A percentile compares a stretch with the other conserved stretches of the same genome.
These are phyloP conservation scores for Penicillium bovifimosum DNA, from an alignment of 495 filamentous ascomycete genomes.

Conservation along the genomic window DNA sequence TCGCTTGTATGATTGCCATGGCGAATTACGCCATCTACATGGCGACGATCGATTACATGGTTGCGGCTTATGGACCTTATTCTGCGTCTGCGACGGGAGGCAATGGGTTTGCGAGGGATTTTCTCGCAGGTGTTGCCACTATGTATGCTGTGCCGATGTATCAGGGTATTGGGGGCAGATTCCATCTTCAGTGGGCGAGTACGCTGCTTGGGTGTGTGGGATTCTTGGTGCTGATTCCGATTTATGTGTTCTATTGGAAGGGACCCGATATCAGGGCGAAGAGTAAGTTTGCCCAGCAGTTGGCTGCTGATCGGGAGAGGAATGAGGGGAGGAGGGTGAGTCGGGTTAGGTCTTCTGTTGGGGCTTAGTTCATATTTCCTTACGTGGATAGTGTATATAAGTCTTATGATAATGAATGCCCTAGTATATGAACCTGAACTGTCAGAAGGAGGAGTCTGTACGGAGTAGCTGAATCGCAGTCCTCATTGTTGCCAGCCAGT, in stretches of 20 bases:
- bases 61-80: slow-evolving; percentile 73
- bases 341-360: not conserved
- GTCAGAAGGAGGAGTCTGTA: no score
- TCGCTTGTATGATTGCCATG: slow-evolving; percentile 57
- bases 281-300: slow-evolving; percentile 42
- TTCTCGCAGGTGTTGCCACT: slow-evolving; percentile 42
- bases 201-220: slow-evolving; percentile 40
- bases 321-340: slow-evolving; percentile 8
- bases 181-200: slow-evolving; percentile 38
- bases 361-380: not conserved
- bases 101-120: slow-evolving; percentile 50
- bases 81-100: slow-evolving; percentile 74
- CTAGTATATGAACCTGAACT: no score
- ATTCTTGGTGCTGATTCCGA: slow-evolving; percentile 39
- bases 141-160: slow-evolving; percentile 44
- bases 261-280: slow-evolving; percentile 40
- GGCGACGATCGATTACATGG: slow-evolving; percentile 83
- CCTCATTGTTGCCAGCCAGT: not conserved
- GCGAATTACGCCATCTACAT: slow-evolving; percentile 71
- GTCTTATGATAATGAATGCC: not conserved
- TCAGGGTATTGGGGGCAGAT: slow-evolving; percentile 27
- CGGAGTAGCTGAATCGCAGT: no score
- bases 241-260: slow-evolving; percentile 48
- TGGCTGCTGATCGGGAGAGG: slow-evolving; percentile 19
- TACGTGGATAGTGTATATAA: not conserved